Percentiles rank a stretch among this genome's conserved stretches.
Evolutionary conservation across 495 filamentous ascomycete genomes (phyloP).

Genomic region (Talaromyces thailandensis): DNA sequence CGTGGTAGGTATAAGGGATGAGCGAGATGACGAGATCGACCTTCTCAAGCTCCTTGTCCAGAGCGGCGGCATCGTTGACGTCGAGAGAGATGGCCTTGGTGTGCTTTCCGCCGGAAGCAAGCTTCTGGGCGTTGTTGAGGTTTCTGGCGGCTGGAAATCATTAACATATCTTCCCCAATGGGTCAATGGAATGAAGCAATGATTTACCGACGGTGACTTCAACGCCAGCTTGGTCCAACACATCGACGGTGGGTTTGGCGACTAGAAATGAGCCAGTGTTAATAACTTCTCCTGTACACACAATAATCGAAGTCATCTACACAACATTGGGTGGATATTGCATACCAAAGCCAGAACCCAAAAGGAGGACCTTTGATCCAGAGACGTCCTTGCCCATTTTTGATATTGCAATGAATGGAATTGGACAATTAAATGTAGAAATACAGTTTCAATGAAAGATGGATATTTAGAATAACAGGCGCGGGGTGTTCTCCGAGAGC

Average conservation of each 20-base stretch:
- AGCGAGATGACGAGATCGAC: conserved; percentile 72
- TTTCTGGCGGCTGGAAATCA: conserved; percentile 68
- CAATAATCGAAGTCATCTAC: not conserved
- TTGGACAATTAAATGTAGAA: not conserved
- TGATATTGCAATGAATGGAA: not conserved
- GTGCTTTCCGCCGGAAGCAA: conserved; percentile 62
- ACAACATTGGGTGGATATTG: not conserved
- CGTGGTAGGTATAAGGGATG: conserved; percentile 93
- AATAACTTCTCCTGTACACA: conserved; percentile 7
- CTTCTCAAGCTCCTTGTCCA: conserved; percentile 71
- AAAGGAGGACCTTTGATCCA: conserved; percentile 55
- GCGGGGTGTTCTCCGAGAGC: conserved; percentile 1
- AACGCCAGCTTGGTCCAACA: conserved; percentile 66
- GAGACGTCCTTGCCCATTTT: conserved; percentile 20
- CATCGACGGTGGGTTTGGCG: conserved; percentile 68
- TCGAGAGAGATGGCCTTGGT: conserved; percentile 72
- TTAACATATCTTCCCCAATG: not conserved
- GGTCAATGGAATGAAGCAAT: not conserved
- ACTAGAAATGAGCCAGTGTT: conserved; percentile 28
- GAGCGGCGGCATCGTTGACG: conserved; percentile 59
- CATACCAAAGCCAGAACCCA: conserved; percentile 66
- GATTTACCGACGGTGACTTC: conserved; percentile 73
- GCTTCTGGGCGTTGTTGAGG: conserved; percentile 62
- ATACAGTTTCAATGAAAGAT: not conserved
- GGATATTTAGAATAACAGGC: not conserved